phyloP scores from a whole-genome alignment of 352 stramenopile species.

The Pythium volutum region DNA sequence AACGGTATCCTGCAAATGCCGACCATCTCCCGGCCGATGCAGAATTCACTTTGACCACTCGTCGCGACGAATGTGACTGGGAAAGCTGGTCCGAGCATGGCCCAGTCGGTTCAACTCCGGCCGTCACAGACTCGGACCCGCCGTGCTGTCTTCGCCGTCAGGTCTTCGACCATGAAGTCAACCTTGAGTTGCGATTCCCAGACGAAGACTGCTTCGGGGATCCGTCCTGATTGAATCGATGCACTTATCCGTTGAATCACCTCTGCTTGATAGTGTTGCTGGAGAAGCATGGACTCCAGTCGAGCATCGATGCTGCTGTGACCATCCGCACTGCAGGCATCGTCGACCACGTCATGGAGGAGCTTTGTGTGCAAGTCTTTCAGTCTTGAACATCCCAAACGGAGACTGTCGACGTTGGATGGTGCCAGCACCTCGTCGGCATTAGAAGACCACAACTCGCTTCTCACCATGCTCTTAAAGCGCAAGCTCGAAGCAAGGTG shows the following conservation, averaged over 20 bases:
- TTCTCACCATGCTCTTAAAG: conserved; percentile 36
- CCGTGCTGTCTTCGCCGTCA: neutral
- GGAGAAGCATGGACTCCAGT: conserved; percentile 13
- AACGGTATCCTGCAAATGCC: conserved; percentile 32
- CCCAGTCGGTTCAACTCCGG: conserved; percentile 3
- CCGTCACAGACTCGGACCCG: conserved; percentile 8
- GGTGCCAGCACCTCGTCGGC: neutral
- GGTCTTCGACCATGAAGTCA: conserved; percentile 22
- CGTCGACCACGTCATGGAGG: neutral
- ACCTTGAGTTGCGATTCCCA: conserved; percentile 22
- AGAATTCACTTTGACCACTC: conserved; percentile 39
- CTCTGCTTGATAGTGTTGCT: conserved; percentile 13
- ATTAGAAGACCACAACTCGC: neutral
- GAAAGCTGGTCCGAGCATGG: conserved; percentile 11
- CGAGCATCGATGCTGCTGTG: conserved; percentile 1
- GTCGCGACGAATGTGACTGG: conserved; percentile 22
- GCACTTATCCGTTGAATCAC: conserved; percentile 4
- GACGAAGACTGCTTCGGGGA: neutral
- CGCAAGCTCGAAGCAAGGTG: conserved; percentile 15
- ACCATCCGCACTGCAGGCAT: neutral
- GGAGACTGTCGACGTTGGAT: neutral
- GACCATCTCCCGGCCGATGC: conserved; percentile 50
- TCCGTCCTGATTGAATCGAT: neutral
- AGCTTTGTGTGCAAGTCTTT: neutral
- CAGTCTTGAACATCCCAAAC: neutral